Base-by-base conservation (phyloP, 2,329 filamentous ascomycete species). In the Fusarium brachygibbosum region DNA sequence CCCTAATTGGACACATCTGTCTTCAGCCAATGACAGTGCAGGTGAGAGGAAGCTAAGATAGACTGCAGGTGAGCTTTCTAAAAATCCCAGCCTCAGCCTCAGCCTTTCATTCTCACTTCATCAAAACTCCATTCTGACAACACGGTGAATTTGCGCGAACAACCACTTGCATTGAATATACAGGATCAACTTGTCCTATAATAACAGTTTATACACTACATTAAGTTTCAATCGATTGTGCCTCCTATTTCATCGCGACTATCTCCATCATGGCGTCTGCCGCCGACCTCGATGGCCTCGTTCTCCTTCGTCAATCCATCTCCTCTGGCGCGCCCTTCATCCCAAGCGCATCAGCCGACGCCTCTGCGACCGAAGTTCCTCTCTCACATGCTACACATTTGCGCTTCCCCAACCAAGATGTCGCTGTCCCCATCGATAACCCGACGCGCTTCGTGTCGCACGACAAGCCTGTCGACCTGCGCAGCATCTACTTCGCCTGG, bases 401-500 rank as follows among this genome's bases (percentile, higher is more conserved):
- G 60, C 89, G 89, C 72, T 96, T 98, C 82, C 86, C 86, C 63
- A 86, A 87, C 50, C 78, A 82, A 54, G 86, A 87, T 65, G 84
- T 89, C 57, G 85, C 89, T 8, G 85, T 97, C 61, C 84, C 91
- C 2, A 87, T 97, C 70, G 89, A 88, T 51, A 86, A 87, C 16
- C 86, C 90, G 12, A 99, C 96, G 71, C 93, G 96, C 74, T 98
- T 98, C 83, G 87, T 92, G 64, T 94, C 93, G n/a, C 87, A 88
- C 61, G 88, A 87, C 74, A 85, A 88, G 58, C 86, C 91, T 6
- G 90, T 97, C 75, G 93, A 98, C 78, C 85, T 99, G 72, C 93
- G 96, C 77, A 96, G 92, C 78, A 95, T 98, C 81, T 98, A 95
- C 84, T 97, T 98, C 77, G 94, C 94, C 58, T 99, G 94, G 93